Evolutionary conservation across 73 alveolate species (phyloP), one percentile per base, ranked within the genome.

Genomic region (Tetrahymena borealis): DNA sequence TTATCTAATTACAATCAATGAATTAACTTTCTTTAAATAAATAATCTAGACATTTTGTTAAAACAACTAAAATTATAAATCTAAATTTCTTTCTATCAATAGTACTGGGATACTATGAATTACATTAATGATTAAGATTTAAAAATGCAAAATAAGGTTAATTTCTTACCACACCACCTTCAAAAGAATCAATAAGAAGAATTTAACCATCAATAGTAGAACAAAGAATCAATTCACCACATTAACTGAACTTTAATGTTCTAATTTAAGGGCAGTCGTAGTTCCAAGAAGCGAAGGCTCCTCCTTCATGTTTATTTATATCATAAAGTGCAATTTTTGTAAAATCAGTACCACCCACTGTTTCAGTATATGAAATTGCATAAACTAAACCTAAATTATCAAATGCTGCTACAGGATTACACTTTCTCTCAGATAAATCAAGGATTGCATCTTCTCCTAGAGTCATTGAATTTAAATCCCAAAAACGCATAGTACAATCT

Each of bases 311-410:
- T 36, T 85, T 91, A 12, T 93, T 93, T 7, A 94, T 90, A 90
- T 95, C 94, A 79, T 93, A 85, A 42, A 95, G 37, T 36, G 91
- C 94, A 20, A 95, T 94, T 39, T 92, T 78, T 42, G 93, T 38
- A 11, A 92, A 90, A 32, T 91, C 78, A 4, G 39, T 32, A 12
- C 41, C 60, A 36, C 39, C 38, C 0, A 32, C 90, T 7, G 38
- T 37, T 91, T 38, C 41, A 11, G 38, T 28, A 7, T 24, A 38
- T 10, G 91, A 33, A 6, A 39, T 91, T 4, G 97, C 98, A 33
- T 97, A 91, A 10, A 98, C 98, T 39, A 96, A 95, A 32, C 99
- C 99, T 4, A 98, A 93, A 90, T 96, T 97, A 94, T 98, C 99
- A 78, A 96, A 97, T 36, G 91, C 91, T 15, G 77, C 91, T 28